Evolutionary conservation across 106 monocot genomes (phyloP).

Genomic region (Dactylorhiza incarnata): DNA sequence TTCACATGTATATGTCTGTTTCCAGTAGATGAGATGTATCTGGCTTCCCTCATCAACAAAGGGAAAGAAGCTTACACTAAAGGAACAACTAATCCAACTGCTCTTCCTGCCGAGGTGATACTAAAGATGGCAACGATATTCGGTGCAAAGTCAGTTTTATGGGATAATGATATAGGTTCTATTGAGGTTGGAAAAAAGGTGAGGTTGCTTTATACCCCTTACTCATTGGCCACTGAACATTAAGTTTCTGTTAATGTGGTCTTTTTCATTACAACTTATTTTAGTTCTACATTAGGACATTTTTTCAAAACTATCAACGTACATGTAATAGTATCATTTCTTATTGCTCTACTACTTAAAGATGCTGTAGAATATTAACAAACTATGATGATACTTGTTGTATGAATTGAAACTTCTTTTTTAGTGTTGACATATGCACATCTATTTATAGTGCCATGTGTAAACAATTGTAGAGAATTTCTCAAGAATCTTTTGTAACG

Average conservation of each 20-base stretch:
- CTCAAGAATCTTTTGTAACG: not conserved
- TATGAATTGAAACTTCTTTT: not conserved
- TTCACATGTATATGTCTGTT: conserved; percentile 1
- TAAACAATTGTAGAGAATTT: not conserved
- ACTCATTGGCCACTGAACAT: not conserved
- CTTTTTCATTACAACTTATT: not conserved
- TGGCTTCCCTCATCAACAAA: conserved; percentile 91
- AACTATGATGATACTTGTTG: not conserved
- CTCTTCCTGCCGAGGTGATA: conserved; percentile 62
- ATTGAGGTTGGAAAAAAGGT: conserved; percentile 93
- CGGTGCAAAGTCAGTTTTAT: conserved; percentile 85
- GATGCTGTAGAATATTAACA: not conserved
- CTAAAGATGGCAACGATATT: conserved; percentile 82
- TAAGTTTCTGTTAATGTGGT: not conserved
- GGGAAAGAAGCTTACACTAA: conserved; percentile 54
- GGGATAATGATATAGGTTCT: conserved; percentile 88
- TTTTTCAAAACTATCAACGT: not conserved
- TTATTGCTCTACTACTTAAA: not conserved
- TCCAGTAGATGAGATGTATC: conserved; percentile 94
- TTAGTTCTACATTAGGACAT: not conserved
- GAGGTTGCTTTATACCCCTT: not conserved
- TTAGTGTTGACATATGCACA: not conserved
- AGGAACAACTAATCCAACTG: conserved; percentile 73
- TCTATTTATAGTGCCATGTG: not conserved
- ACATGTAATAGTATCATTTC: not conserved